Conservation (phyloP, 176 grass and related monocot species). For the Elymus sibiricus region DNA sequence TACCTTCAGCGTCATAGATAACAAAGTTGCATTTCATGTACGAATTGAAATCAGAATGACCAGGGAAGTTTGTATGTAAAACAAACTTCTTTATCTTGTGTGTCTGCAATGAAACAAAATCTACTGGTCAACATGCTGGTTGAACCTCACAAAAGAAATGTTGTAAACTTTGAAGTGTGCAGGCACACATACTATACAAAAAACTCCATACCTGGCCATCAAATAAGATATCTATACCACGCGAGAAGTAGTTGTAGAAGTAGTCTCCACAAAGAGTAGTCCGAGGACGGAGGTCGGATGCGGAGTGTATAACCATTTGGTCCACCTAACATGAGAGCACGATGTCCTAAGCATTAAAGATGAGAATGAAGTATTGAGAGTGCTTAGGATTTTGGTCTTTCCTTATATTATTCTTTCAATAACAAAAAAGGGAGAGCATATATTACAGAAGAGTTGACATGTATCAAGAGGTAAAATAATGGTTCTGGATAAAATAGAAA, state of each 20-base stretch:
- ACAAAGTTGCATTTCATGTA: constrained; percentile 99
- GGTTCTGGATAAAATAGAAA: background rate
- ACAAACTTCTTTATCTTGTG: constrained; percentile 99
- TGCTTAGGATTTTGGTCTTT: constrained; percentile 10
- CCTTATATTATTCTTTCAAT: background rate
- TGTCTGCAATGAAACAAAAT: constrained; percentile 49
- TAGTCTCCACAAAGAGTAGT: constrained; percentile 90
- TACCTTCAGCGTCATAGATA: constrained; percentile 80
- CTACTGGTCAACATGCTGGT: background rate
- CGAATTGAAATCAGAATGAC: constrained; percentile 92
- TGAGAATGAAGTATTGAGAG: background rate
- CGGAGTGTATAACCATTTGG: constrained; percentile 99
- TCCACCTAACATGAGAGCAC: constrained; percentile 59
- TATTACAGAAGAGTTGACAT: background rate
- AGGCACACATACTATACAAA: background rate
- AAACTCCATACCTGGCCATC: constrained; percentile 70
- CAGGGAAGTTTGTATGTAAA: constrained; percentile 93
- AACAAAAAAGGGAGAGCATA: constrained; percentile 15
- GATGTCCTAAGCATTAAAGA: constrained; percentile 20
- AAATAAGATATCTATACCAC: constrained; percentile 98
- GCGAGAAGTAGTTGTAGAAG: constrained; percentile 93
- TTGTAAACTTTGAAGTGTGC: constrained; percentile 8
- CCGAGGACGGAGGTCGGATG: constrained; percentile 67
- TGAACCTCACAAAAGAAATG: constrained; percentile 4
- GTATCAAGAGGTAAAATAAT: background rate